Base-by-base conservation (phyloP, 768 basidiomycete species). In the Galerina marginata region DNA sequence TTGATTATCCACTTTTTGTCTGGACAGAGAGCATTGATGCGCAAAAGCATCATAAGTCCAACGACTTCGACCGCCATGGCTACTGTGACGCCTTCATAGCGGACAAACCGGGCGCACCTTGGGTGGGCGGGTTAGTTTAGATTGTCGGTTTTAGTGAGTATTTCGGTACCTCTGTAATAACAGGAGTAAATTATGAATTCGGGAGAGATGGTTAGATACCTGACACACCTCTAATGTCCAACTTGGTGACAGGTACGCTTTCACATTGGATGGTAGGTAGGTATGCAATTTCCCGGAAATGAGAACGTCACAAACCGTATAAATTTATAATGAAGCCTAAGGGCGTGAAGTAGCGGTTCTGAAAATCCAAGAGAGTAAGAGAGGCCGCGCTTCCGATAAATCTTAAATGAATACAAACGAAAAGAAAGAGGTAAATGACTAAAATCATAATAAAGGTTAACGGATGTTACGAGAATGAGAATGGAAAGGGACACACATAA, bases 321-420 rank as follows among this genome's bases (percentile, higher is more conserved):
- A 87, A 66, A 59, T 88, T 87, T 46, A 88, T 68, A 15, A 87
- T 80, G 66, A 89, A 89, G 0, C 83, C 85, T 2, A 88, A 71
- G 0, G 87, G 87, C 0, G 84, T 87, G 16, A 88, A 71, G 65
- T 89, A 89, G 25, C 87, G 83, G 64, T 88, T 89, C 86, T 89
- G 20, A 33, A 3, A 37, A 37, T 38, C 11, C 6, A 26, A 37
- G 9, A 12, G 16, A 20, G n/a, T 37, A 43, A 9, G 23, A 5
- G 26, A 25, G 9, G 11, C 37, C 9, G 9, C 52, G 25, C 43
- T 20, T 37, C 11, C 2, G 57, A 26, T 11, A 15, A 39, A 57
- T 15, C 38, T 7, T 16, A 44, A 4, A 43, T 12, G 2, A 45
- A 15, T 11, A 69, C 77, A 16, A 46, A 81, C 80, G 55, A 82